phyloP scores from a whole-genome alignment of 2,329 filamentous ascomycete genomes.

The Botrytis porri region DNA sequence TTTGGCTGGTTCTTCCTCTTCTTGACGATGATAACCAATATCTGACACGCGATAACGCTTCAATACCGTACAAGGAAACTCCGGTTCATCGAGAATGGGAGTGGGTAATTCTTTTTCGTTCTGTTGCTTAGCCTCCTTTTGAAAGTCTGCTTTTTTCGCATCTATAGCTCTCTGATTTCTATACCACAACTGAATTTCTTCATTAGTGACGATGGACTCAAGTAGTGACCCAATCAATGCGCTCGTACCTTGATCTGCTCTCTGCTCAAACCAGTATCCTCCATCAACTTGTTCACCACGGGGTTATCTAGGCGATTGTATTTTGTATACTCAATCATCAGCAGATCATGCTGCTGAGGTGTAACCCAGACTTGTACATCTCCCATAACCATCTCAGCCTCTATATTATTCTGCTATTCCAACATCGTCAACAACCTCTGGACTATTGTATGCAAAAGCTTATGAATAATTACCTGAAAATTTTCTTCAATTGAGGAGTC shows the following conservation, averaged over 20 bases:
- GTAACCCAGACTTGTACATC: neutral
- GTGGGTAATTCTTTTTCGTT: neutral
- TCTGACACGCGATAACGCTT: neutral
- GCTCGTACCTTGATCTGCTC: constrained; percentile 3
- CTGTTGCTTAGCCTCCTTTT: neutral
- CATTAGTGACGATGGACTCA: neutral
- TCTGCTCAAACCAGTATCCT: neutral
- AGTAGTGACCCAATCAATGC: neutral
- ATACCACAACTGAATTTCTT: neutral
- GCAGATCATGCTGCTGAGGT: neutral
- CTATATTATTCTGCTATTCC: neutral
- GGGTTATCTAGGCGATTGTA: neutral
- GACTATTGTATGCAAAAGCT: neutral
- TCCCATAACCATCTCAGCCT: neutral
- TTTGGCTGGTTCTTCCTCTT: neutral
- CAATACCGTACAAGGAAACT: neutral
- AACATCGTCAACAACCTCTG: neutral
- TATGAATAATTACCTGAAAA: neutral
- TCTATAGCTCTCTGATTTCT: neutral
- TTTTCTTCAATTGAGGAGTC: neutral
- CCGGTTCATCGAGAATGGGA: neutral
- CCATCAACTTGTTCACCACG: neutral
- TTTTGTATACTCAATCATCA: neutral
- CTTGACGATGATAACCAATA: neutral
- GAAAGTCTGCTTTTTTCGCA: neutral